phyloP scores from a whole-genome alignment of 768 basidiomycete species.

The Peribolospora kevripleyi region DNA sequence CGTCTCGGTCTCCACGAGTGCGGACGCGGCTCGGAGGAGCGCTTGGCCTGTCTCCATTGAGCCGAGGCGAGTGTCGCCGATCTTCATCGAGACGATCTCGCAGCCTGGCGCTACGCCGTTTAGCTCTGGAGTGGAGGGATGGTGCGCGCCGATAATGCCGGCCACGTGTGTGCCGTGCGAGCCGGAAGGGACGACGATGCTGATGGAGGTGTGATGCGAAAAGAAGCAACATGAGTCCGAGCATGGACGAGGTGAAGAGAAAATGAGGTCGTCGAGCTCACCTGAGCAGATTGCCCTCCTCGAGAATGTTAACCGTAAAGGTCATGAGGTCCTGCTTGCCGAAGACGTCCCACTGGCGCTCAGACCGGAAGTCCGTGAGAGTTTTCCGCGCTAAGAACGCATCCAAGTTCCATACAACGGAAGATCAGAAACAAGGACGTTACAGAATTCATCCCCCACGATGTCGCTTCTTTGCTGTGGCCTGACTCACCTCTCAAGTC shows the following conservation, averaged over 20 bases:
- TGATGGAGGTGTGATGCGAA: background rate
- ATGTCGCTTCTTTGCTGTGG: too few species aligned
- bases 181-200: background rate
- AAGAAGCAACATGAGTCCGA: background rate
- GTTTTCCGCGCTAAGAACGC: too few species aligned
- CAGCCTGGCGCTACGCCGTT: constrained; percentile 6
- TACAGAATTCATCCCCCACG: too few species aligned
- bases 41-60: constrained; percentile 6
- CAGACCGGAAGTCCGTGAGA: constrained; percentile 2
- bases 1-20: constrained; percentile 1
- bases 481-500: too few species aligned
- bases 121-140: constrained; percentile 2
- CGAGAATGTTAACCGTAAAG: constrained; percentile 5
- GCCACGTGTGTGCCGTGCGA: constrained; percentile 6
- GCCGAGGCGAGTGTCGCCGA: constrained; percentile 4
- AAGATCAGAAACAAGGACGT: too few species aligned
- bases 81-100: constrained; percentile 7
- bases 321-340: constrained; percentile 5
- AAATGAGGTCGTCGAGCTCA: background rate
- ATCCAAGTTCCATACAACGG: too few species aligned
- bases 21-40: constrained; percentile 1
- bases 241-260: too few species aligned
- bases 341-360: constrained; percentile 4
- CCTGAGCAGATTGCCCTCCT: constrained; percentile 4
- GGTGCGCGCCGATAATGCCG: constrained; percentile 1